Conservation (phyloP, 306 rosid species). For the Inga laurina region DNA sequence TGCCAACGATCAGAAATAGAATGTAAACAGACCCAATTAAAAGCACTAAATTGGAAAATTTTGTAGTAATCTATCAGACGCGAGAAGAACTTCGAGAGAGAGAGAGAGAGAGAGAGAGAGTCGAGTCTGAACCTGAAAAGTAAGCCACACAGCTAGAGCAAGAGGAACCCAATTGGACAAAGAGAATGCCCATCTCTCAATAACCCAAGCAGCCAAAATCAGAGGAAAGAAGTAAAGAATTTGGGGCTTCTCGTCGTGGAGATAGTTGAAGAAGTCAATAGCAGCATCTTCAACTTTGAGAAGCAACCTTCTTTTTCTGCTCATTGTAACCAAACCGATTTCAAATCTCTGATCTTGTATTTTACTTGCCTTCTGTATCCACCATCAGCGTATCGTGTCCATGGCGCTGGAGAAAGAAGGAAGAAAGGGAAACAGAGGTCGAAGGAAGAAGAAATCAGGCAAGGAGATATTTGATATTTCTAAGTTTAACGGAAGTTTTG, state of each 20-base stretch:
- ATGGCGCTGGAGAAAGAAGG: not conserved
- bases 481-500: slow-evolving; percentile 30
- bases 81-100: not conserved
- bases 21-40: not conserved
- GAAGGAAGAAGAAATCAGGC: not conserved
- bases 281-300: slow-evolving; percentile 52
- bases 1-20: not conserved
- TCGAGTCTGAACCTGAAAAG: slow-evolving; percentile 62
- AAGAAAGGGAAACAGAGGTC: not conserved
- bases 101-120: not conserved
- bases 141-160: slow-evolving; percentile 73
- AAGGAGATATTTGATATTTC: not conserved
- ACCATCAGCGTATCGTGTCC: not conserved
- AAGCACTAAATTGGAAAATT: not conserved
- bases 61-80: not conserved
- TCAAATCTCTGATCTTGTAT: not conserved
- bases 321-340: slow-evolving; percentile 51
- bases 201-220: slow-evolving; percentile 68
- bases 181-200: slow-evolving; percentile 89
- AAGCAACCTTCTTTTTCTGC: slow-evolving; percentile 38
- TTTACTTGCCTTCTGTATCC: not conserved
- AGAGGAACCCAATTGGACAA: slow-evolving; percentile 88
- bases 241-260: slow-evolving; percentile 55
- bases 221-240: slow-evolving; percentile 62
- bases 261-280: slow-evolving; percentile 52